A percentile compares a stretch with the other conserved stretches of the same genome.
Conservation (phyloP, 345 rosid genomes). For the Ceriops tagal region DNA sequence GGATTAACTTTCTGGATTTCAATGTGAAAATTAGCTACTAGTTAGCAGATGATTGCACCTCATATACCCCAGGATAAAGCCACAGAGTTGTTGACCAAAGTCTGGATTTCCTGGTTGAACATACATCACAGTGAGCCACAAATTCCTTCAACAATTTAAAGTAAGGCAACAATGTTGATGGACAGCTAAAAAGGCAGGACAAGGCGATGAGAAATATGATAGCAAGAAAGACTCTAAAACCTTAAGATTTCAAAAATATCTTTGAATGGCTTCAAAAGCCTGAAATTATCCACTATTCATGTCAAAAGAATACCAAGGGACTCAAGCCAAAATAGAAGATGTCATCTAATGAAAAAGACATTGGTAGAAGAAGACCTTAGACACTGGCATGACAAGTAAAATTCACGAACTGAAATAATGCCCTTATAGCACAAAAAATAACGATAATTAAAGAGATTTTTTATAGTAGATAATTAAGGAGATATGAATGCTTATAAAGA, state of each 20-base stretch:
- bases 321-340: not conserved
- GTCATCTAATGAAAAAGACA: not conserved
- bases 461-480: no score
- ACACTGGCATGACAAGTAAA: constrained; percentile 2
- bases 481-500: no score
- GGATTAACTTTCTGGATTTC: no score
- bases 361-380: not conserved
- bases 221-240: not conserved
- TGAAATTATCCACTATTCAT: not conserved
- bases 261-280: not conserved
- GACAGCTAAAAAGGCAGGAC: not conserved
- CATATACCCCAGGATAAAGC: constrained; percentile 93
- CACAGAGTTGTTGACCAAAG: constrained; percentile 74
- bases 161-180: not conserved
- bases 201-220: not conserved
- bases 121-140: constrained; percentile 4
- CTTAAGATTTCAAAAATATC: not conserved
- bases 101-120: constrained; percentile 50
- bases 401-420: not conserved
- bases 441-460: not conserved
- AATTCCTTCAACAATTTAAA: constrained; percentile 1
- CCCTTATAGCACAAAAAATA: not conserved
- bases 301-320: not conserved
- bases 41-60: constrained; percentile 38
- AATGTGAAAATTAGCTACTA: not conserved